These are phyloP conservation scores for Suillus placidus DNA, from an alignment of 768 basidiomycete genomes.

Conservation along the genomic window DNA sequence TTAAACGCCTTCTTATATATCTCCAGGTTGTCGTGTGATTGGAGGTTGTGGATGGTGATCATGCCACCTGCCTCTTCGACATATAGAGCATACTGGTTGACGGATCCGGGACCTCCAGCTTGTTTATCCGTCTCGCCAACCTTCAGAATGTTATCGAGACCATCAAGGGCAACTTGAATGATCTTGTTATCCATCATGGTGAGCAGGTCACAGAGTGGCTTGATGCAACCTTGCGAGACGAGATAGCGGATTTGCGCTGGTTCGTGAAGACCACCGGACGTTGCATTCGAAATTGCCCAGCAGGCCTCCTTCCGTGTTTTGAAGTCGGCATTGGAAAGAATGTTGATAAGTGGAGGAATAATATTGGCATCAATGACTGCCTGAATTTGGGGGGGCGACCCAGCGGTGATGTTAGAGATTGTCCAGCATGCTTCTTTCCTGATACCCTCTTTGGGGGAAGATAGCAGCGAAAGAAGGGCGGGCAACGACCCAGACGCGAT, in stretches of 20 bases:
- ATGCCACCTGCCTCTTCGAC: conserved; percentile 99
- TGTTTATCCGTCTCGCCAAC: conserved; percentile 95
- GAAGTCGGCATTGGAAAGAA: conserved; percentile 96
- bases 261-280: conserved; percentile 95
- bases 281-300: conserved; percentile 99
- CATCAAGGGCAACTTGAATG: conserved; percentile 97
- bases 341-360: conserved; percentile 97
- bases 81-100: conserved; percentile 91
- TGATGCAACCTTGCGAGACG: conserved; percentile 97
- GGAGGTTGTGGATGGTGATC: conserved; percentile 98
- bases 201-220: conserved; percentile 94
- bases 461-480: conserved; percentile 88
- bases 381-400: conserved; percentile 96
- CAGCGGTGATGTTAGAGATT: conserved; percentile 98
- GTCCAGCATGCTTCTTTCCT: conserved; percentile 99
- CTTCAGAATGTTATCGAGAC: conserved; percentile 97
- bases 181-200: conserved; percentile 99
- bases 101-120: conserved; percentile 74
- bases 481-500: conserved; percentile 97
- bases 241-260: conserved; percentile 97
- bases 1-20: conserved; percentile 99
- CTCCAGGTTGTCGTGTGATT: conserved; percentile 98
- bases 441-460: conserved; percentile 98
- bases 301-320: conserved; percentile 99
- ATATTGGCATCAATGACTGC: conserved; percentile 98